Base-by-base conservation (phyloP, 371 early-diverging fungal genomes). In the Apophysomyces trapeziformis region DNA sequence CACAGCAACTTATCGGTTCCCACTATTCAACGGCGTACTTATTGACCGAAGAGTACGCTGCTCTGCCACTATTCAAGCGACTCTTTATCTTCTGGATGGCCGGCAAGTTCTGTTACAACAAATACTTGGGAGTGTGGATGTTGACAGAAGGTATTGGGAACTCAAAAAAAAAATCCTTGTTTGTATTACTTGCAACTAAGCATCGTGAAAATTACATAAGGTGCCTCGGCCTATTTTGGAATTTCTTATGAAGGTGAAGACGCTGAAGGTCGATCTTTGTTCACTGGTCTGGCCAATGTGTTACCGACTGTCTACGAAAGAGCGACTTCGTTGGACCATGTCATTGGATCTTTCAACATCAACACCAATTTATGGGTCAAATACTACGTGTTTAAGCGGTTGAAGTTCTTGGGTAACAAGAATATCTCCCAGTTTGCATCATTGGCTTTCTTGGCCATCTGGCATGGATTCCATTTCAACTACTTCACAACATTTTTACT, bases 331-430 rank as follows among this genome's bases (percentile, higher is more conserved):
- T 74, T 90, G 43, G 76, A 77, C 43, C 78, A 87, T 57, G 75
- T 90, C 26, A 81, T 92, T 69, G 66, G 45, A 5, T 71, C 87
- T 2, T 92, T 91, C 79, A 92, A 92, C 73, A 86, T 90, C 70
- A 91, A 92, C 69, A 92, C 92, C 59, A 92, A 92, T 68, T 69
- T 80, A 13, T 92, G 91, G 92, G 73, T 79, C 63, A 91, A 90
- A 71, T 78, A 84, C 50, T 92, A 92, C 58, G 75, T 92, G 4
- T 92, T 90, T 65, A 91, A 92, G 74, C 84, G 90, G 12, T 77
- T 91, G 32, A 72, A 73, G 21, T 92, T 89, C 71, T 69, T 91
- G n/a, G 84, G 84, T 38, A 88, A 77, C 79, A 91, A 90, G 74
- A 65, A 85, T n/a, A 43, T 86, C 6, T 89, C 90, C 2, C 78